phyloP scores from a whole-genome alignment of 2,329 filamentous ascomycete genomes.

The Ascochyta fabae region DNA sequence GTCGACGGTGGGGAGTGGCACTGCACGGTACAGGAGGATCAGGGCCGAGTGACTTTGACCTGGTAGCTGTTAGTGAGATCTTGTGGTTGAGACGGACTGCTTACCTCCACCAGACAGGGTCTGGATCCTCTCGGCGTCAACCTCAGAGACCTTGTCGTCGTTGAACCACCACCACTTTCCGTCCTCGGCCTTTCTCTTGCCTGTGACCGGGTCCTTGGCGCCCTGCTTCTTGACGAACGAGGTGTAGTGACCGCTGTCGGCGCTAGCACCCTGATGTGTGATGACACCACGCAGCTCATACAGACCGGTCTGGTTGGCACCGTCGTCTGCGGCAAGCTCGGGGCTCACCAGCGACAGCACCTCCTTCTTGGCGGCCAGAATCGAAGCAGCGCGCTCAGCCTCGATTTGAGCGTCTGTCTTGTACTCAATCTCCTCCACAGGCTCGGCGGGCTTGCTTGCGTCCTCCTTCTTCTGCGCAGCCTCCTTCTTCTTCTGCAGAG shows the following conservation, averaged over 20 bases:
- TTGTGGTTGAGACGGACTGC: conserved; percentile 29
- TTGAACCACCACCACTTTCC: conserved; percentile 99
- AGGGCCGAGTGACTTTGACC: conserved; percentile 81
- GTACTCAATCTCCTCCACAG: conserved; percentile 75
- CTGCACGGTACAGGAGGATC: conserved; percentile 78
- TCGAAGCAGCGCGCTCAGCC: conserved; percentile 76
- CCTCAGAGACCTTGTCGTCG: conserved; percentile 94
- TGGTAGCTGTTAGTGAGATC: conserved; percentile 32
- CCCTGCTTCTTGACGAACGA: conserved; percentile 94
- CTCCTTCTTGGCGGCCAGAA: conserved; percentile 86
- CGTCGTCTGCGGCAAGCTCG: conserved; percentile 75
- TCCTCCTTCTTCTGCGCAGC: conserved; percentile 53
- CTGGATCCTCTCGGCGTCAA: conserved; percentile 88
- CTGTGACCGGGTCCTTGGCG: conserved; percentile 73
- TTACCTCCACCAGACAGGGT: conserved; percentile 84
- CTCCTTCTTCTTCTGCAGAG: conserved; percentile 59
- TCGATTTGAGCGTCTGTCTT: conserved; percentile 96
- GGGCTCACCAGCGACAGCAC: conserved; percentile 78
- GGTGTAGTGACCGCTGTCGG: conserved; percentile 97
- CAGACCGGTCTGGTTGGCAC: conserved; percentile 89
- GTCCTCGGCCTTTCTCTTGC: conserved; percentile 80
- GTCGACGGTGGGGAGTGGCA: conserved; percentile 68
- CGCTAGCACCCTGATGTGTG: conserved; percentile 94
- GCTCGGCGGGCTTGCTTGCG: conserved; percentile 59
- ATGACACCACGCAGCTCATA: conserved; percentile 95